Conservation (phyloP, 805 yeast genomes). For the Scheffersomyces spartinae region DNA sequence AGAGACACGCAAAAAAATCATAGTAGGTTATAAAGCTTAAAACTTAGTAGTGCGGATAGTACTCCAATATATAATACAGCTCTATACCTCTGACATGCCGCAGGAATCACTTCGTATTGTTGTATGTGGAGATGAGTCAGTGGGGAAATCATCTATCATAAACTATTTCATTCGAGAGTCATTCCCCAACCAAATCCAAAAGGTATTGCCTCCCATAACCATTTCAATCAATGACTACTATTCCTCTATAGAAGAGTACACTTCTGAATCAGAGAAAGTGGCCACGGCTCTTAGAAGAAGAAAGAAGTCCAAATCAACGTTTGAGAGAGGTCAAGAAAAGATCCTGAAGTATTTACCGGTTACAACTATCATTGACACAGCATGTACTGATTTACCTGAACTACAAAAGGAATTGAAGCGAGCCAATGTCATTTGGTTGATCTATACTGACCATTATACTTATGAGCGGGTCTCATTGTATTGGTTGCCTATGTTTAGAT, state of each 20-base stretch:
- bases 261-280: slow-evolving; percentile 1
- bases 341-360: slow-evolving; percentile 23
- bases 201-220: slow-evolving; percentile 72
- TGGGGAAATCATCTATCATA: slow-evolving; percentile 73
- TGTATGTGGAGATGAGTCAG: slow-evolving; percentile 90
- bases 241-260: slow-evolving; percentile 16
- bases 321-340: background rate
- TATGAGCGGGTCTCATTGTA: slow-evolving; percentile 84
- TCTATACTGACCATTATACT: slow-evolving; percentile 88
- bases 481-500: slow-evolving; percentile 91
- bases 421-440: slow-evolving; percentile 91
- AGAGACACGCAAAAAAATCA: no score
- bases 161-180: slow-evolving; percentile 74
- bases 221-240: slow-evolving; percentile 60
- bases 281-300: background rate
- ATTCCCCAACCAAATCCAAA: slow-evolving; percentile 66
- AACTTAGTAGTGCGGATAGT: no score
- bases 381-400: slow-evolving; percentile 46
- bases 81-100: slow-evolving; percentile 8
- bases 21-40: no score
- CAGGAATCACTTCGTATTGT: slow-evolving; percentile 62
- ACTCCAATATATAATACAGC: no score
- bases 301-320: background rate
- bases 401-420: slow-evolving; percentile 66
- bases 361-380: slow-evolving; percentile 71